Evolutionary conservation across 2,329 filamentous ascomycete genomes (phyloP), one percentile per base, ranked within the genome.

Genomic region (Apiospora kogelbergensis): DNA sequence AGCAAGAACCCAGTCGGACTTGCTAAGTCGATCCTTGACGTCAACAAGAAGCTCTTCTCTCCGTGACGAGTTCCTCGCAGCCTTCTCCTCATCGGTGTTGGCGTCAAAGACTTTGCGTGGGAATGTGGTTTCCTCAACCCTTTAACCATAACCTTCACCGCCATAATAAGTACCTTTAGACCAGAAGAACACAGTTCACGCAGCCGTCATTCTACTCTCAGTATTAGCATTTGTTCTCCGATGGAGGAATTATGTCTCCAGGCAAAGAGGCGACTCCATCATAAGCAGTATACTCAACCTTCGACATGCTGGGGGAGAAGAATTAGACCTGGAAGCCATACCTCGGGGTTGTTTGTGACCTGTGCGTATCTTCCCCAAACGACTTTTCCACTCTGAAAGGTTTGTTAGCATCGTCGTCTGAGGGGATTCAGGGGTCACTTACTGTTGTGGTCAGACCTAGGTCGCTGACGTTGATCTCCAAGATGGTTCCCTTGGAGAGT

Each of bases 1-100:
- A 90, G 10, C n/a, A 11, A 46, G 74, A 22, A 46, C 6, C 44
- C 20, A 45, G 11, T 22, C 20, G 11, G 7, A 22, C 20, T 98
- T 7, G 96, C 97, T 67, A 93, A 95, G 63, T 22, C 22, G 44
- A 46, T 46, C n/a, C 20, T 97, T 24, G 92, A 97, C 68, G 87
- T 88, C 69, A 93, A 93, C 68, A 92, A 88, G 65, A 86, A 90
- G 69, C 89, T 92, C 0, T 81, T 98, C n/a, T 93, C 93, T 10
- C 87, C 98, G 65, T 90, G 93, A 68, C 90, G 96, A 68, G 94
- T 99, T 4, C 95, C 96, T 10, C 96, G 96, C 10, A 98, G 98
- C 75, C 89, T 98, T 30, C 87, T 99, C 1, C 87, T 99, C 1
- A 93, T 97, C 13, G 93, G 94, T 41, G 86, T 93, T 73, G 96